phyloP scores from a whole-genome alignment of 2,329 filamentous ascomycete genomes.

The Pseudocercospora pini-densiflorae region DNA sequence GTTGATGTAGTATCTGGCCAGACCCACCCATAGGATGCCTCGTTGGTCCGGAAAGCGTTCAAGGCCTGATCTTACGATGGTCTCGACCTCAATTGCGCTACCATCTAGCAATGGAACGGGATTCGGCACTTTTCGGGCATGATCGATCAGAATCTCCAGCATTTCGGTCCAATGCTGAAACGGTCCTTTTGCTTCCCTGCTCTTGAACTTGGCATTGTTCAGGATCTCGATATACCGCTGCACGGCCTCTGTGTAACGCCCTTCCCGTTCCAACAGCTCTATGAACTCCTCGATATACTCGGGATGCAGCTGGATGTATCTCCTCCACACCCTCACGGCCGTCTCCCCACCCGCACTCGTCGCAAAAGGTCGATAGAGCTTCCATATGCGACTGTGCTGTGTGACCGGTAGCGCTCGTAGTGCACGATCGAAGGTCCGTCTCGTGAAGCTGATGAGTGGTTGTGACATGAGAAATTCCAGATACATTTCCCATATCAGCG shows the following conservation, averaged over 20 bases:
- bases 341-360: constrained; percentile 89
- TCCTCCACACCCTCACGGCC: constrained; percentile 88
- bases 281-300: constrained; percentile 97
- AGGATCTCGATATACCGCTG: constrained; percentile 89
- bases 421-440: constrained; percentile 88
- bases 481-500: constrained; percentile 97
- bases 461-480: constrained; percentile 87
- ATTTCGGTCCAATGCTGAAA: constrained; percentile 99
- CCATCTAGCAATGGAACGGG: constrained; percentile 82
- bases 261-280: constrained; percentile 79
- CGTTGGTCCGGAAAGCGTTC: constrained; percentile 89
- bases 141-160: constrained; percentile 90
- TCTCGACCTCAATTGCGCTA: constrained; percentile 84
- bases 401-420: constrained; percentile 89
- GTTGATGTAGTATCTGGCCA: constrained; percentile 97
- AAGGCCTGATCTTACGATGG: constrained; percentile 91
- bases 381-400: constrained; percentile 96
- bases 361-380: constrained; percentile 86
- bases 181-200: constrained; percentile 90
- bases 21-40: constrained; percentile 90
- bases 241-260: constrained; percentile 87
- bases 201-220: constrained; percentile 87
- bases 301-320: constrained; percentile 96
- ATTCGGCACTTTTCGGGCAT: constrained; percentile 64
- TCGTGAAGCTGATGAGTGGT: constrained; percentile 84